Base-by-base conservation (phyloP, 805 yeast species). In the Kazachstania africana region DNA sequence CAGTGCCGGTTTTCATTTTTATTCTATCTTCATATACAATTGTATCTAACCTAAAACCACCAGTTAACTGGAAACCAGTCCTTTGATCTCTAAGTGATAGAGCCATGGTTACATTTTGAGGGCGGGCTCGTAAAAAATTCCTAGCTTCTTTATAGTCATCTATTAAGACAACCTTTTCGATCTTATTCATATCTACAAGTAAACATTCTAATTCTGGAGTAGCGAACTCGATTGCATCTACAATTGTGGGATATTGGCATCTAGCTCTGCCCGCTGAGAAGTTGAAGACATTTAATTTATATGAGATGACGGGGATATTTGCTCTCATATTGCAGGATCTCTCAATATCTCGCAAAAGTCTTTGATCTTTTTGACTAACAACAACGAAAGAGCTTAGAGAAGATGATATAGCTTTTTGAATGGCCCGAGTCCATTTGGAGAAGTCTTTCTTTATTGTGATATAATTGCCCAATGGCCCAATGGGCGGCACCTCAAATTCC, bases 401-500 rank as follows among this genome's bases (percentile, higher is more conserved):
- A 8, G 59, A 54, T 2, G 64, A 64, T 19, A 84, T 49, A 1
- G 63, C 47, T 0, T 70, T 53, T 43, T 82, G 93, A 5, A 87
- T 48, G 4, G 78, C 53, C 16, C 66, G 67, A 4, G 66, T 56
- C 84, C 84, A 87, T 26, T 45, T 40, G 14, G 63, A 55, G 43
- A 55, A 70, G 6, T 66, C 74, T 1, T 57, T 50, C 44, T 72
- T 78, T 10, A 88, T 59, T 4, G 68, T 61, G 3, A 84, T 61
- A 36, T 59, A 57, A 3, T 63, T 41, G 1, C 95, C 95, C 2
- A 88, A 39, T 0, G 98, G 98, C 0, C 97, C 97, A 12, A 78
- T 53, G 0, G 94, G 94, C 22, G 46, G 47, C 2, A 52, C 44
- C 12, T 63, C 64, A 63, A 70, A 75, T 12, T 53, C 44, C 0